Percentiles rank a stretch among this genome's conserved stretches.
Evolutionary conservation across 2,329 filamentous ascomycete genomes (phyloP).

Genomic region (Dactylella cylindrospora): DNA sequence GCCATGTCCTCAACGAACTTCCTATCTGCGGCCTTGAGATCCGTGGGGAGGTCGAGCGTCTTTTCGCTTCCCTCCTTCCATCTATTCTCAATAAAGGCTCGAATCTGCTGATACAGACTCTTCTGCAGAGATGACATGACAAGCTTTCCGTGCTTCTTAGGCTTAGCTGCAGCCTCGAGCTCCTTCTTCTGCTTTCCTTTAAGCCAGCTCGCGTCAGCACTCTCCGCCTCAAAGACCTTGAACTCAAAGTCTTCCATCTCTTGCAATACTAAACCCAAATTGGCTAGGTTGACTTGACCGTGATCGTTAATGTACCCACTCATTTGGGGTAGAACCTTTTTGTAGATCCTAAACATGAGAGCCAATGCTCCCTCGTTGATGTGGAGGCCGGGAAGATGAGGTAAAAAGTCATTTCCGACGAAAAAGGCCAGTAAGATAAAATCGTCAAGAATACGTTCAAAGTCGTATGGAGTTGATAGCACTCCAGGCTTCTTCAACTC

Average conservation of each 20-base stretch:
- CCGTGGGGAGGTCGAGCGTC: constrained; percentile 71
- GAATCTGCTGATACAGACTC: constrained; percentile 76
- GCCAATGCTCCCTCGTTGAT: constrained; percentile 97
- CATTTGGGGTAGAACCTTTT: constrained; percentile 79
- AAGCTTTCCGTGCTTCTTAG: constrained; percentile 63
- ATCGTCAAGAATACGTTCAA: constrained; percentile 96
- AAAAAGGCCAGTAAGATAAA: constrained; percentile 99
- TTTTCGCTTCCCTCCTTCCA: constrained; percentile 60
- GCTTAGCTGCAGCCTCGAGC: constrained; percentile 65
- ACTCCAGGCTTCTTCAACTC: constrained; percentile 74
- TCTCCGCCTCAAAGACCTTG: constrained; percentile 88
- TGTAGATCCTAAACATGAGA: constrained; percentile 97
- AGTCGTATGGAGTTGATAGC: constrained; percentile 78
- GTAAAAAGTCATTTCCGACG: constrained; percentile 97
- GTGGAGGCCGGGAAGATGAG: constrained; percentile 91
- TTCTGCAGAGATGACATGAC: constrained; percentile 78
- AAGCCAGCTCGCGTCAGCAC: constrained; percentile 87
- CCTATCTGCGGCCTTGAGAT: constrained; percentile 78
- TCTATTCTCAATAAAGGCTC: constrained; percentile 68
- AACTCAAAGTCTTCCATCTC: constrained; percentile 86
- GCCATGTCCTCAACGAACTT: constrained; percentile 91
- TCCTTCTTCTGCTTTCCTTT: constrained; percentile 78
- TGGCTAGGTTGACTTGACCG: constrained; percentile 83
- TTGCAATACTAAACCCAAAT: constrained; percentile 74
- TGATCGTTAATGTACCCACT: constrained; percentile 96